Percentiles rank a stretch among this genome's conserved stretches.
phyloP scores from a whole-genome alignment of 257 asterid genomes.

The Solanum chmielewskii region DNA sequence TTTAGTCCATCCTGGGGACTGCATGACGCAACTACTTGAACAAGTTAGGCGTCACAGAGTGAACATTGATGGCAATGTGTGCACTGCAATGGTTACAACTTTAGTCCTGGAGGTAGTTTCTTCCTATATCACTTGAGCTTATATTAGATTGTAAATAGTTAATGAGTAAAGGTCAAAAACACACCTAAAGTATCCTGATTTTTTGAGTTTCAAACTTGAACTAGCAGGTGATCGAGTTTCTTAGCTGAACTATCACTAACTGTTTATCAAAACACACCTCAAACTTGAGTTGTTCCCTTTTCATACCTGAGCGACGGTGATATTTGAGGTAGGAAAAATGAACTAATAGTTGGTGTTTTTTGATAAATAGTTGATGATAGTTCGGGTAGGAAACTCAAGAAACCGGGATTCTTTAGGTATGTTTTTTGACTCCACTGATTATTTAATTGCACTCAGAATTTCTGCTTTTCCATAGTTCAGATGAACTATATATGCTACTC shows the following conservation, averaged over 20 bases:
- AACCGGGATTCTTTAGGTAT: background rate
- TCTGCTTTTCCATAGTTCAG: background rate
- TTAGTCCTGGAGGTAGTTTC: slow-evolving; percentile 83
- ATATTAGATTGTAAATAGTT: background rate
- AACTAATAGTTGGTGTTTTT: background rate
- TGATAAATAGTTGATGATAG: background rate
- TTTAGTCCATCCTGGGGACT: slow-evolving; percentile 82
- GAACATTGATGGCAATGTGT: slow-evolving; percentile 92
- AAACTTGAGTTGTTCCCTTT: background rate
- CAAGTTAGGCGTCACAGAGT: slow-evolving; percentile 84
- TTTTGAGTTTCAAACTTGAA: background rate
- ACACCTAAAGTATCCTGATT: background rate
- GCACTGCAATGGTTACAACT: slow-evolving; percentile 91
- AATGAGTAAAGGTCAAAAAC: background rate
- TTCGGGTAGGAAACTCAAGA: background rate
- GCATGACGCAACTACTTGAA: slow-evolving; percentile 85
- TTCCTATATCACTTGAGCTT: background rate
- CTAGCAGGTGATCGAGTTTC: background rate
- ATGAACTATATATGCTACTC: background rate
- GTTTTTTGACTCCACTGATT: background rate
- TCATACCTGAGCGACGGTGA: background rate
- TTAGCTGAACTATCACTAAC: background rate
- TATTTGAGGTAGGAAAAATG: background rate
- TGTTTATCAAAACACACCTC: background rate
- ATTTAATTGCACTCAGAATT: background rate